A percentile compares a stretch with the other conserved stretches of the same genome.
Conservation (phyloP, 768 basidiomycete genomes). For the Lyophyllum shimeji region DNA sequence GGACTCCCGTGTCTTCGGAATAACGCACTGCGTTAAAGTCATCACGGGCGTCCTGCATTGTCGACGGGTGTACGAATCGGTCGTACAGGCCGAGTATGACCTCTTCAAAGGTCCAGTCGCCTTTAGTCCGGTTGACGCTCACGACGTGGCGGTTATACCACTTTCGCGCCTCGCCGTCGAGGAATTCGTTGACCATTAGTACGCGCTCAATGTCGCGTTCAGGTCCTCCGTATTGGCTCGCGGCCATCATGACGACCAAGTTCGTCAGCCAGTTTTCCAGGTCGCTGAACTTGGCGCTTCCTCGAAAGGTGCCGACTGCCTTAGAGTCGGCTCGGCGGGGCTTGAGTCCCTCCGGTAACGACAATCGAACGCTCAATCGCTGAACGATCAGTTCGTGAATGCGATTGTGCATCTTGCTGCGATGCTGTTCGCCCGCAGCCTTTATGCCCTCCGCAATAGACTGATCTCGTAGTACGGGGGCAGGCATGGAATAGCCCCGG, state of each 20-base stretch:
- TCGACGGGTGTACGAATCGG: not conserved
- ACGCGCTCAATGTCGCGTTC: not conserved
- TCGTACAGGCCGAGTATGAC: not conserved
- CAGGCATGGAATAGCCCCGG: too few relatives aligned
- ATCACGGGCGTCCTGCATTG: not conserved
- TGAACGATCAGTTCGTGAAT: not conserved
- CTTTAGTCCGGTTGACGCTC: not conserved
- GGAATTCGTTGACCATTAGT: not conserved
- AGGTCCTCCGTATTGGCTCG: not conserved
- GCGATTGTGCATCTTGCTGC: too few relatives aligned
- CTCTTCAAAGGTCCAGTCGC: not conserved
- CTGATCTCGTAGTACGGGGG: too few relatives aligned
- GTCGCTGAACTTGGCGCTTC: not conserved
- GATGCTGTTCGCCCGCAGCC: too few relatives aligned
- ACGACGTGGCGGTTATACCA: not conserved
- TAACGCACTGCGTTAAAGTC: not conserved
- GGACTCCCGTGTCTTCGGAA: not conserved
- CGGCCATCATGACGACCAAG: not conserved
- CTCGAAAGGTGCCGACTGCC: too few relatives aligned
- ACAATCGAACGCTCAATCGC: not conserved
- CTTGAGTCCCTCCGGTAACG: not conserved
- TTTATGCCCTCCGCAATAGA: too few relatives aligned
- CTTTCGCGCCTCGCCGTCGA: not conserved
- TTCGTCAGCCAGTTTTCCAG: not conserved
- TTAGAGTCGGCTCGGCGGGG: not conserved